Percentiles rank a stretch among this genome's conserved stretches.
phyloP scores from a whole-genome alignment of 2,329 filamentous ascomycete genomes.

The Botryotinia calthae region DNA sequence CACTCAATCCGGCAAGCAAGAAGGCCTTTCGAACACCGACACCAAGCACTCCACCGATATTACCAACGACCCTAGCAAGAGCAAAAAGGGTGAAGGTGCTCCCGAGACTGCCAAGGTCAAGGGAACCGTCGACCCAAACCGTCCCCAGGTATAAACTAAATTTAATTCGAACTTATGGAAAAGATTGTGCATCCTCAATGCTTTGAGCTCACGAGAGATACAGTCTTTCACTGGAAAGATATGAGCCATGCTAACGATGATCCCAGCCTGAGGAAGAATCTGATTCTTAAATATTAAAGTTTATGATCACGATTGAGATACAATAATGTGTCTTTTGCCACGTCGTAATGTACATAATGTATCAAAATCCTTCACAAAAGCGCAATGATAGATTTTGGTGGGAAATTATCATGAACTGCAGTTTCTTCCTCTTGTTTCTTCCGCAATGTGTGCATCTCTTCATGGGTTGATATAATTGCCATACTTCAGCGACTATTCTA shows the following conservation, averaged over 20 bases:
- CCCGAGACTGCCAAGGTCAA: constrained; percentile 54
- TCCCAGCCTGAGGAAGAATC: constrained; percentile 25
- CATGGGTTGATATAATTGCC: neutral
- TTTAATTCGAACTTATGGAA: constrained; percentile 13
- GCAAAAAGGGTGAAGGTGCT: constrained; percentile 55
- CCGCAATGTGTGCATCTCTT: neutral
- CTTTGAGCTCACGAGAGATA: constrained; percentile 19
- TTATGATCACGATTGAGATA: constrained; percentile 12
- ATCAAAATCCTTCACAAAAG: constrained; percentile 16
- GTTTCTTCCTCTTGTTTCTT: neutral
- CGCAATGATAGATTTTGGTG: neutral
- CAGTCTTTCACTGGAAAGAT: constrained; percentile 24
- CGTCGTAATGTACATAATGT: constrained; percentile 27
- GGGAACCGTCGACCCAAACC: constrained; percentile 45
- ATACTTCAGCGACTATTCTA: neutral
- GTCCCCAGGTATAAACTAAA: constrained; percentile 31
- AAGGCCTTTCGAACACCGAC: constrained; percentile 50
- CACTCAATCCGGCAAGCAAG: constrained; percentile 51
- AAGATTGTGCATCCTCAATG: constrained; percentile 7
- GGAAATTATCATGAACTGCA: neutral
- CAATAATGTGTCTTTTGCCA: constrained; percentile 6
- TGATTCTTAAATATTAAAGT: constrained; percentile 4
- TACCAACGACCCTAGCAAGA: constrained; percentile 46
- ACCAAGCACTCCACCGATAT: constrained; percentile 50
- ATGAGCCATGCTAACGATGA: constrained; percentile 24